Conservation (phyloP, 2,329 filamentous ascomycete genomes). For the Helotiales sp. region DNA sequence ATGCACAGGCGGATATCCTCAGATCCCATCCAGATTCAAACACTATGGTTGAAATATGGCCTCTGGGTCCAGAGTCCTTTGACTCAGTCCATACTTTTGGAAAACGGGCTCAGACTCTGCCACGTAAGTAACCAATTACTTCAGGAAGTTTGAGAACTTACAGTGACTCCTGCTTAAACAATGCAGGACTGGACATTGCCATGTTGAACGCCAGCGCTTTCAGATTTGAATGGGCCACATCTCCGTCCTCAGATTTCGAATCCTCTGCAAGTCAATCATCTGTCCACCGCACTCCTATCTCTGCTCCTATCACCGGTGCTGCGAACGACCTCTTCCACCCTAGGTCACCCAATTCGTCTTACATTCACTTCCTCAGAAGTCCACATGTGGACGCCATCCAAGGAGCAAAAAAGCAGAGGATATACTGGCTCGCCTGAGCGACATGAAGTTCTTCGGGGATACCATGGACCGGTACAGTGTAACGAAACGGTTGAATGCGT, state of each 20-base stretch:
- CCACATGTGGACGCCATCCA: conserved; percentile 17
- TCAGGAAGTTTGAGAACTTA: not conserved
- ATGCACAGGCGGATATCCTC: conserved; percentile 41
- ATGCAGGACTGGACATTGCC: conserved; percentile 23
- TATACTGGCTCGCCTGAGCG: conserved; percentile 17
- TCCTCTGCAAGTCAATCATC: conserved; percentile 17
- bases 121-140: not conserved
- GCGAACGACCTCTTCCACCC: not conserved
- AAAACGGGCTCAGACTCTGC: not conserved
- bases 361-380: conserved; percentile 16
- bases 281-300: conserved; percentile 14
- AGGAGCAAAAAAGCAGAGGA: conserved; percentile 9
- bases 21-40: conserved; percentile 37
- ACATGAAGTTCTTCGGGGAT: conserved; percentile 4
- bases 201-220: conserved; percentile 28
- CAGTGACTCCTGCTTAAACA: not conserved
- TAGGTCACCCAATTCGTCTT: not conserved
- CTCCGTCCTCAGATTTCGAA: conserved; percentile 6
- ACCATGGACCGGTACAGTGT: not conserved
- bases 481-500: conserved; percentile 3
- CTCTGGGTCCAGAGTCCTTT: conserved; percentile 20
- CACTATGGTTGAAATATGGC: not conserved
- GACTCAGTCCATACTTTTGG: conserved; percentile 24
- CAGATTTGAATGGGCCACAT: conserved; percentile 15
- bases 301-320: conserved; percentile 7